Percentiles rank a stretch among this genome's conserved stretches.
phyloP scores from a whole-genome alignment of 2,329 filamentous ascomycete species.

The Hymenoscyphus infarciens region DNA sequence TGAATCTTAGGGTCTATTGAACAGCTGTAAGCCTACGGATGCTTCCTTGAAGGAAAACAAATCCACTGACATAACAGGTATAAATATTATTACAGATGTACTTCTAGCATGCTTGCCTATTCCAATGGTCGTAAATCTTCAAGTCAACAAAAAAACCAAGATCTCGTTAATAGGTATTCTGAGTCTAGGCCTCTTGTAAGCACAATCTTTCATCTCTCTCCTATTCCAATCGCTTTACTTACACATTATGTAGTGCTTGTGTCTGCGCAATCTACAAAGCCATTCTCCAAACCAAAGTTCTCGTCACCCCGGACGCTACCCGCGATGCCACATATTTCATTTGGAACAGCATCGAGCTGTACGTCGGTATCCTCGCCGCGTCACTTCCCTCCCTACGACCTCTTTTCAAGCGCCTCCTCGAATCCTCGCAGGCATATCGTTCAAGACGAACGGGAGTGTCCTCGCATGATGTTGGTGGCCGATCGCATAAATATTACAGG shows the following conservation, averaged over 20 bases:
- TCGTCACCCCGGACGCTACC: slow-evolving; percentile 37
- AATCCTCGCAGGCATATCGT: slow-evolving; percentile 16
- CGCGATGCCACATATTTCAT: slow-evolving; percentile 38
- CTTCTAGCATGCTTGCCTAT: slow-evolving; percentile 41
- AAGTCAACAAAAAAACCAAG: slow-evolving; percentile 42
- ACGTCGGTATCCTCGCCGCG: slow-evolving; percentile 42
- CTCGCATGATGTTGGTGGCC: background rate
- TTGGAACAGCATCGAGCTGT: slow-evolving; percentile 45
- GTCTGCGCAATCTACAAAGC: slow-evolving; percentile 43
- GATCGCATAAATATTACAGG: slow-evolving; percentile 27
- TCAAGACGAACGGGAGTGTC: slow-evolving; percentile 2
- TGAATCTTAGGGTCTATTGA: slow-evolving; percentile 37
- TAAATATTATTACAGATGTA: slow-evolving; percentile 30
- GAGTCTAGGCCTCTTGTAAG: slow-evolving; percentile 27
- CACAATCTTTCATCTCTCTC: background rate
- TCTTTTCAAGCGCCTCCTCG: slow-evolving; percentile 37
- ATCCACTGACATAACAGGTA: slow-evolving; percentile 9
- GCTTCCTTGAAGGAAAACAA: background rate
- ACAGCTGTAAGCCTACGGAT: slow-evolving; percentile 37
- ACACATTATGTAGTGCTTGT: slow-evolving; percentile 35
- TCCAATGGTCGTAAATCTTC: slow-evolving; percentile 41
- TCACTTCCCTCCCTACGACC: slow-evolving; percentile 43
- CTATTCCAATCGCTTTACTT: background rate
- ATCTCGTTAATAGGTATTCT: slow-evolving; percentile 34
- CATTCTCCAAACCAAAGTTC: slow-evolving; percentile 37